A percentile compares a stretch with the other conserved stretches of the same genome.
Conservation (phyloP, 106 monocot genomes). For the Allium cepa region DNA sequence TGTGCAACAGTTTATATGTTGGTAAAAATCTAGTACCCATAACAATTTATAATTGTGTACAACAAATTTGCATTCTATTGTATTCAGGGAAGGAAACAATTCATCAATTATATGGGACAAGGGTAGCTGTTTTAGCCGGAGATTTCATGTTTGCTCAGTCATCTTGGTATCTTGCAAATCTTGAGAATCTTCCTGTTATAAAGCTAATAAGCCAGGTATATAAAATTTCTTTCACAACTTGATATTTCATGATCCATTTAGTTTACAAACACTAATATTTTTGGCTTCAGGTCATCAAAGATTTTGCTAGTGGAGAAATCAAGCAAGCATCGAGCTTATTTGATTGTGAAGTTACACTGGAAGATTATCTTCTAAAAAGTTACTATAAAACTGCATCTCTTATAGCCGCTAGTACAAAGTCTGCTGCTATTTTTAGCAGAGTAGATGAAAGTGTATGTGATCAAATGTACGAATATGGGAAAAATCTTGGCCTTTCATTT, state of each 20-base stretch:
- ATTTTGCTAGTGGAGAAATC: constrained; percentile 97
- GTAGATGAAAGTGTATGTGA: constrained; percentile 33
- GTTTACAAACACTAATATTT: neutral
- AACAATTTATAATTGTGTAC: no score
- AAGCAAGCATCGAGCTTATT: constrained; percentile 91
- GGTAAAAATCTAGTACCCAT: no score
- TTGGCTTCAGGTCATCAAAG: constrained; percentile 77
- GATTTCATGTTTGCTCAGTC: constrained; percentile 99
- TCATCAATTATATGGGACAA: constrained; percentile 83
- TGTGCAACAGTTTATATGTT: no score
- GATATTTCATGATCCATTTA: no score
- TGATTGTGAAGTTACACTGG: constrained; percentile 58
- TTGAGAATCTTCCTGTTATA: constrained; percentile 90
- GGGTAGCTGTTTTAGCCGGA: constrained; percentile 87
- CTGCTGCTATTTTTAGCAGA: constrained; percentile 84
- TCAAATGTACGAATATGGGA: constrained; percentile 87
- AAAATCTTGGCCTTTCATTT: constrained; percentile 87
- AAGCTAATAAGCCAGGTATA: constrained; percentile 95
- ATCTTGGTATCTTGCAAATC: constrained; percentile 95
- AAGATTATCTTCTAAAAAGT: constrained; percentile 90
- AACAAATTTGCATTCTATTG: no score
- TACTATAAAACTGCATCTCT: constrained; percentile 96
- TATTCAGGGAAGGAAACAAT: constrained; percentile 87
- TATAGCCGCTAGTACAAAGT: constrained; percentile 74
- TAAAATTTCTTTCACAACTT: no score